Conservation (phyloP, 2,329 filamentous ascomycete species). For the Diplocarpon mali region DNA sequence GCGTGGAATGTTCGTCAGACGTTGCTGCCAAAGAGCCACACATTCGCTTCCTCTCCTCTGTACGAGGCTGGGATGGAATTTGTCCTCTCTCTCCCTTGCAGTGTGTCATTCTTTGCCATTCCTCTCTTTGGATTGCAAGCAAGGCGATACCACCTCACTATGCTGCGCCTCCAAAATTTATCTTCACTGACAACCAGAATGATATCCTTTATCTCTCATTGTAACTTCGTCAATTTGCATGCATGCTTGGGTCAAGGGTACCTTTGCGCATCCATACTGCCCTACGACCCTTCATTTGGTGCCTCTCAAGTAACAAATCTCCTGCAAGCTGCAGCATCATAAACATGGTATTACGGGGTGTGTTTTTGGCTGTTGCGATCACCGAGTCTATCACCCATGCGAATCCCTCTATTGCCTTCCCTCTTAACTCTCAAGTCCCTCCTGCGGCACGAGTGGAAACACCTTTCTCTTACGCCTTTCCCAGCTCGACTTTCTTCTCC, state of each 20-base stretch:
- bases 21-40: not conserved
- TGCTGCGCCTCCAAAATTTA: slow-evolving; percentile 18
- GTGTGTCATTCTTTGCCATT: slow-evolving; percentile 10
- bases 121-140: slow-evolving; percentile 16
- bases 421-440: slow-evolving; percentile 76
- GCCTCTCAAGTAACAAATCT: not conserved
- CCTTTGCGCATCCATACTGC: no score
- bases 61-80: slow-evolving; percentile 7
- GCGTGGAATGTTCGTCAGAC: slow-evolving; percentile 1
- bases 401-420: slow-evolving; percentile 43
- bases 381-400: slow-evolving; percentile 22
- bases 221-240: slow-evolving; percentile 1
- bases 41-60: no score
- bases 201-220: slow-evolving; percentile 6
- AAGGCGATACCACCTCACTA: slow-evolving; percentile 19
- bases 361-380: slow-evolving; percentile 11
- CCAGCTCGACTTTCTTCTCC: slow-evolving; percentile 62
- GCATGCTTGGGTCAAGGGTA: no score
- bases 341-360: slow-evolving; percentile 17
- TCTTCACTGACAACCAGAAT: slow-evolving; percentile 12
- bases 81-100: slow-evolving; percentile 14
- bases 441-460: slow-evolving; percentile 60
- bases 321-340: not conserved
- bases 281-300: not conserved
- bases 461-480: slow-evolving; percentile 61